Base-by-base conservation (phyloP, 2,329 filamentous ascomycete species). In the Sporothrix phasma region DNA sequence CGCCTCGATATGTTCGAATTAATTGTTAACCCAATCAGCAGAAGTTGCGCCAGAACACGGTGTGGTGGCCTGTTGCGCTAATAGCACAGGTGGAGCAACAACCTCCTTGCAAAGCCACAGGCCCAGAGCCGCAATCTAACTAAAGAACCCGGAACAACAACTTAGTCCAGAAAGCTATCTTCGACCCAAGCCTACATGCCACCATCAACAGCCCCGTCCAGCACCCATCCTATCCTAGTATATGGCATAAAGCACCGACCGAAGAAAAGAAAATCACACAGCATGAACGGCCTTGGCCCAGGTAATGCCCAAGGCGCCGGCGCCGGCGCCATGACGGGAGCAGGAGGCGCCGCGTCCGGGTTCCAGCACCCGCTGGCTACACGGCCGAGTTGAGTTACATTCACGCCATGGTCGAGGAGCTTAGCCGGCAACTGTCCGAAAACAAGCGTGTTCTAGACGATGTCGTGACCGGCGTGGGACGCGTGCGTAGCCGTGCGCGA, bases 341-440 rank as follows among this genome's bases (percentile, higher is more conserved):
- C 46, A 6, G 65, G 68, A 1, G 65, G 67, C 45, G 78, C 68
- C 59, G 76, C 77, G 72, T 71, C 80, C 64, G 77, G 79, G 56
- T 78, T 80, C 51, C 85, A 15, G 85, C 83, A 17, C 85, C 85
- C n/a, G 85, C 85, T 19, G 85, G 84, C 56, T 85, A 88, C 72
- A 84, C 88, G 73, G 81, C 84, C 61, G 85, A 88, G 73, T 80
- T 88, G 66, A 86, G 86, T 71, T 84, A 86, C 74, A 86, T 88
- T 70, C 87, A 87, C 71, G 78, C 79, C 68, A 84, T 88, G 81
- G 85, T 88, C 11, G 85, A 88, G 70, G 84, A 86, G 71, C 77
- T 88, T 56, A 86, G 84, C 69, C 80, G 82, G 39, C 83, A 86
- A 71, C 77, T 88, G 34, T 80, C 84, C 13, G 83, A 86, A 61